Percentiles rank a stretch among this genome's conserved stretches.
phyloP scores from a whole-genome alignment of 2,329 filamentous ascomycete genomes.

The Alternaria triticina region DNA sequence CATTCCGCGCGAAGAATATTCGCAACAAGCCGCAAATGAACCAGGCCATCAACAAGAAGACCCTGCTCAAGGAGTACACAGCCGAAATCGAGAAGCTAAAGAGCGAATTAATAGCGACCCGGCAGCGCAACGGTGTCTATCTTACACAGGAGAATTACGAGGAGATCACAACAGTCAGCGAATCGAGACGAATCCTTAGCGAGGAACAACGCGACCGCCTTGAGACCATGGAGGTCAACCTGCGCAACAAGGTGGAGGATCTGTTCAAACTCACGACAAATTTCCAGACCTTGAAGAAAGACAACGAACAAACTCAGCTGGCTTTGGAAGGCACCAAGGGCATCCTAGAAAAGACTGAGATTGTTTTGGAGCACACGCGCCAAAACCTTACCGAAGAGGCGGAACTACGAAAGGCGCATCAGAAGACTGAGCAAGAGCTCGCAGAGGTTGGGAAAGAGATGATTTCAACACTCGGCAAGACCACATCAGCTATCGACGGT shows the following conservation, averaged over 20 bases:
- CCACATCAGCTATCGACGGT: conserved; percentile 79
- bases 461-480: conserved; percentile 76
- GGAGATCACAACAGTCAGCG: conserved; percentile 88
- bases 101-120: conserved; percentile 88
- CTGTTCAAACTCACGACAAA: conserved; percentile 84
- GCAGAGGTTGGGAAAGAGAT: conserved; percentile 75
- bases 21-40: conserved; percentile 97
- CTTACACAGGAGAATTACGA: conserved; percentile 88
- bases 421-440: conserved; percentile 81
- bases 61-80: conserved; percentile 86
- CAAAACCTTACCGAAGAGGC: conserved; percentile 81
- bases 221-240: conserved; percentile 86
- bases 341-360: conserved; percentile 85
- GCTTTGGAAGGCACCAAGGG: conserved; percentile 80
- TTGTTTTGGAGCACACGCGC: conserved; percentile 78
- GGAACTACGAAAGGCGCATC: conserved; percentile 79
- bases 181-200: conserved; percentile 86
- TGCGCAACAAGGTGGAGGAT: conserved; percentile 93
- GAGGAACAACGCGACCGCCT: conserved; percentile 94
- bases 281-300: conserved; percentile 87
- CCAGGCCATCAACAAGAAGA: conserved; percentile 90
- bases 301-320: conserved; percentile 77
- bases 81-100: conserved; percentile 93
- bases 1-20: conserved; percentile 97
- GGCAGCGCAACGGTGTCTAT: conserved; percentile 94